phyloP scores from a whole-genome alignment of 1,284 basidiomycete genomes.

The Ustilago sp. region DNA sequence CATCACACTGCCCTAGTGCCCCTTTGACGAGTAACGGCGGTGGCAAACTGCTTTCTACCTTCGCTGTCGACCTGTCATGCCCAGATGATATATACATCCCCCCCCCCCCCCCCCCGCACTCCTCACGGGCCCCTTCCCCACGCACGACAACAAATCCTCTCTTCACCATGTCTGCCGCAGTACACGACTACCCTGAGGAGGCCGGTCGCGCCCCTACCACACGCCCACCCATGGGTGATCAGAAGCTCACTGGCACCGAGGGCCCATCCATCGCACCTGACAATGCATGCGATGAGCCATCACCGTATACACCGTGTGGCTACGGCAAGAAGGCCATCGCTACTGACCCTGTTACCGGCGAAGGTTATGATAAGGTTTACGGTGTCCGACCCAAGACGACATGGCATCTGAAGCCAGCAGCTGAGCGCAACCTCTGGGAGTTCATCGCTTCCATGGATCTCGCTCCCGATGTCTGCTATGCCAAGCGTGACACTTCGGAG shows the following conservation, averaged over 20 bases:
- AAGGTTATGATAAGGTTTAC: constrained; percentile 63
- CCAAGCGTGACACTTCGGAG: constrained; percentile 35
- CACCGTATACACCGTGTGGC: constrained; percentile 56
- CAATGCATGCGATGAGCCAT: constrained; percentile 62
- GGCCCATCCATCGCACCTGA: constrained; percentile 58
- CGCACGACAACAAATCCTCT: neutral
- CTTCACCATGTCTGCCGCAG: constrained; percentile 35
- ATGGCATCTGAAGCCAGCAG: constrained; percentile 61
- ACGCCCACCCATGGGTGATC: constrained; percentile 47
- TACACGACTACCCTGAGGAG: constrained; percentile 32
- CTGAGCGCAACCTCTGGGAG: constrained; percentile 59
- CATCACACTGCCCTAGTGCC: constrained; percentile 1
- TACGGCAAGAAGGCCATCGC: constrained; percentile 59
- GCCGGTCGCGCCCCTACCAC: constrained; percentile 36
- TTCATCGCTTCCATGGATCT: constrained; percentile 58
- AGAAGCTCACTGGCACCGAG: constrained; percentile 48
- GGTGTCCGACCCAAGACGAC: constrained; percentile 65
- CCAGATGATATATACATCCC: constrained; percentile 37
- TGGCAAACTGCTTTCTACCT: neutral
- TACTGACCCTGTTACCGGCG: constrained; percentile 49
- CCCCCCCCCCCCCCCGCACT: neutral
- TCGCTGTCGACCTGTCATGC: neutral
- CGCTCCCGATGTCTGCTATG: constrained; percentile 54
- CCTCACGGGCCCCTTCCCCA: neutral
- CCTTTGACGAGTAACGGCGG: neutral